Percentiles rank a stretch among this genome's conserved stretches.
Conservation (phyloP, 805 yeast genomes). For the Ogataea sp. region DNA sequence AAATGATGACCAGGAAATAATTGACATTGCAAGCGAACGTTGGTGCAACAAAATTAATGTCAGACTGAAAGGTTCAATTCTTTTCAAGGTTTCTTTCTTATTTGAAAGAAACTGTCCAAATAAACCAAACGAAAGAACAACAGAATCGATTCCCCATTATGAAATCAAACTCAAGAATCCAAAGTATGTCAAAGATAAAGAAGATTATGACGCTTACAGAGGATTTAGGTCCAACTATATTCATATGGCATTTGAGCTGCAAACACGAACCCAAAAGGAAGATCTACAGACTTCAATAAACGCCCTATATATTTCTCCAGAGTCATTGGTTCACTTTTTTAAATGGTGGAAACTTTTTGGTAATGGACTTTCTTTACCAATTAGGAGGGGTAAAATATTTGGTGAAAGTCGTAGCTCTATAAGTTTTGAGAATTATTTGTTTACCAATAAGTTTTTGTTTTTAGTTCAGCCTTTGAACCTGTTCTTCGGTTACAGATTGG, state of each 20-base stretch:
- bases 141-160: conserved; percentile 47
- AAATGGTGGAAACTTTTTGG: conserved; percentile 81
- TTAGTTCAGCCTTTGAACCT: conserved; percentile 63
- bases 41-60: conserved; percentile 47
- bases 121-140: conserved; percentile 25
- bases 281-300: conserved; percentile 32
- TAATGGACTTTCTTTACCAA: conserved; percentile 68
- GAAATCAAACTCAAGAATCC: conserved; percentile 50
- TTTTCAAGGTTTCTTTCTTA: conserved; percentile 48
- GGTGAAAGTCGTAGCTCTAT: conserved; percentile 43
- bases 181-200: conserved; percentile 30
- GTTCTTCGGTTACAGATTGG: conserved; percentile 58
- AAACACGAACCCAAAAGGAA: conserved; percentile 26
- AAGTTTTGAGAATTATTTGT: conserved; percentile 69
- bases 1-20: conserved; percentile 5
- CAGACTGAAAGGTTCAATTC: conserved; percentile 51
- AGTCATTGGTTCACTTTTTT: conserved; percentile 53
- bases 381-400: conserved; percentile 66
- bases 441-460: conserved; percentile 71
- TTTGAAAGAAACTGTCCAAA: conserved; percentile 38
- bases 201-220: conserved; percentile 64
- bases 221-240: conserved; percentile 74
- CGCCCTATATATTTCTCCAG: conserved; percentile 68
- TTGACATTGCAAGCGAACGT: conserved; percentile 4
- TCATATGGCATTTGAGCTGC: conserved; percentile 54